phyloP scores from a whole-genome alignment of 495 filamentous ascomycete species.

The Xylaria longipes region DNA sequence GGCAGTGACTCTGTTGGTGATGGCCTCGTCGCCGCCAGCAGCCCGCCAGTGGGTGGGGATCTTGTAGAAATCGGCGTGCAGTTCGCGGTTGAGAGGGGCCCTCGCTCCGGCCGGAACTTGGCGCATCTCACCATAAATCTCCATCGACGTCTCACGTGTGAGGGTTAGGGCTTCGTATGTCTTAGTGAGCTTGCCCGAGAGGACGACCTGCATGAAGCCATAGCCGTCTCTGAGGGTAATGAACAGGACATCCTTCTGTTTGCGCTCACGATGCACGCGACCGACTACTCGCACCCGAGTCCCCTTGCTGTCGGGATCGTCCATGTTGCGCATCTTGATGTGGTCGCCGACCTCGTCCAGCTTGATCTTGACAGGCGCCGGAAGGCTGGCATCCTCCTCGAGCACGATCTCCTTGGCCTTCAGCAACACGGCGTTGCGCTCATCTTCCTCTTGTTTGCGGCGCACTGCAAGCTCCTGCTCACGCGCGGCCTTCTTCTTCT shows the following conservation, averaged over 20 bases:
- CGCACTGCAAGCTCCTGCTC: constrained; percentile 65
- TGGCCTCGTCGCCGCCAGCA: constrained; percentile 86
- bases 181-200: constrained; percentile 82
- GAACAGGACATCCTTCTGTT: constrained; percentile 89
- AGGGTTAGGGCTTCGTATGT: constrained; percentile 91
- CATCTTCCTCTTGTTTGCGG: constrained; percentile 72
- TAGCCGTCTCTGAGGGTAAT: constrained; percentile 88
- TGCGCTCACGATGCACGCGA: constrained; percentile 81
- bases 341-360: constrained; percentile 58
- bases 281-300: constrained; percentile 84
- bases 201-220: constrained; percentile 86
- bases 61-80: constrained; percentile 93
- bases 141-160: constrained; percentile 87
- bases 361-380: constrained; percentile 76
- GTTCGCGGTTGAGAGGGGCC: constrained; percentile 86
- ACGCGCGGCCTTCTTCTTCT: constrained; percentile 76
- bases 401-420: constrained; percentile 74
- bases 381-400: constrained; percentile 79
- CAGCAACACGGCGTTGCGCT: constrained; percentile 55
- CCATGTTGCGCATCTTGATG: constrained; percentile 22
- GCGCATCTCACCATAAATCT: constrained; percentile 86
- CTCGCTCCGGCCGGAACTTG: constrained; percentile 78
- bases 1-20: constrained; percentile 86
- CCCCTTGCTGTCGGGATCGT: constrained; percentile 60
- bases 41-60: constrained; percentile 64